Conservation (phyloP, 2,329 filamentous ascomycete species). For the Zymoseptoria crescenta region DNA sequence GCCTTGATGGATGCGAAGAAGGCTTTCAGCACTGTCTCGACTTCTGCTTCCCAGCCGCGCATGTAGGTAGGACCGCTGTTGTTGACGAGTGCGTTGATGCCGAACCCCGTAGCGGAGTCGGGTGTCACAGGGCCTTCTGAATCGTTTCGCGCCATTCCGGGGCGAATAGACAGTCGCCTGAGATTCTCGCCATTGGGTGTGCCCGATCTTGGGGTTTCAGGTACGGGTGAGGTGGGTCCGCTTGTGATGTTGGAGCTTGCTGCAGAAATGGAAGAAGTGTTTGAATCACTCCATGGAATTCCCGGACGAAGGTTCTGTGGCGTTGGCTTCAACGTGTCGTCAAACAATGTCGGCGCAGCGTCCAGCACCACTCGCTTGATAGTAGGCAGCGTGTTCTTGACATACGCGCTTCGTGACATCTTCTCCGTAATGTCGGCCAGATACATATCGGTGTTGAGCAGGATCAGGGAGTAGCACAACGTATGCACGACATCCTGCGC, state of each 20-base stretch:
- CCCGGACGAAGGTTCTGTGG: slow-evolving; percentile 17
- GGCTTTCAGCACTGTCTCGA: slow-evolving; percentile 84
- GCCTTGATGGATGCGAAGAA: slow-evolving; percentile 87
- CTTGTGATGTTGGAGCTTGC: neutral
- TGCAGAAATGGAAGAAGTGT: slow-evolving; percentile 5
- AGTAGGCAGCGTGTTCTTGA: slow-evolving; percentile 93
- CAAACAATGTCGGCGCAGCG: slow-evolving; percentile 59
- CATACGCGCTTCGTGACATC: slow-evolving; percentile 90
- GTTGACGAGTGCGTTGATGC: slow-evolving; percentile 70
- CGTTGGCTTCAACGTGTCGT: slow-evolving; percentile 31
- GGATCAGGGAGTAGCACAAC: slow-evolving; percentile 89
- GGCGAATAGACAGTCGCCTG: slow-evolving; percentile 38
- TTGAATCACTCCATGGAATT: slow-evolving; percentile 27
- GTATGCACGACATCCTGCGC: slow-evolving; percentile 90
- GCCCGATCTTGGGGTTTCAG: slow-evolving; percentile 13
- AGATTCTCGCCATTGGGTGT: slow-evolving; percentile 18
- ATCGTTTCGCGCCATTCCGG: slow-evolving; percentile 28
- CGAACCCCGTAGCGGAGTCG: slow-evolving; percentile 39
- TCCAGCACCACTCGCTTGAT: slow-evolving; percentile 70
- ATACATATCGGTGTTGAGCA: slow-evolving; percentile 93
- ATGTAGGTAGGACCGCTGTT: slow-evolving; percentile 65
- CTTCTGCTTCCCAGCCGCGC: slow-evolving; percentile 77
- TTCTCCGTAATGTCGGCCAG: slow-evolving; percentile 90
- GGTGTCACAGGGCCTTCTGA: slow-evolving; percentile 26
- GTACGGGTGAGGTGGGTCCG: slow-evolving; percentile 1